Evolutionary conservation across 2,329 filamentous ascomycete genomes (phyloP).

Genomic region (Colletotrichum destructivum): DNA sequence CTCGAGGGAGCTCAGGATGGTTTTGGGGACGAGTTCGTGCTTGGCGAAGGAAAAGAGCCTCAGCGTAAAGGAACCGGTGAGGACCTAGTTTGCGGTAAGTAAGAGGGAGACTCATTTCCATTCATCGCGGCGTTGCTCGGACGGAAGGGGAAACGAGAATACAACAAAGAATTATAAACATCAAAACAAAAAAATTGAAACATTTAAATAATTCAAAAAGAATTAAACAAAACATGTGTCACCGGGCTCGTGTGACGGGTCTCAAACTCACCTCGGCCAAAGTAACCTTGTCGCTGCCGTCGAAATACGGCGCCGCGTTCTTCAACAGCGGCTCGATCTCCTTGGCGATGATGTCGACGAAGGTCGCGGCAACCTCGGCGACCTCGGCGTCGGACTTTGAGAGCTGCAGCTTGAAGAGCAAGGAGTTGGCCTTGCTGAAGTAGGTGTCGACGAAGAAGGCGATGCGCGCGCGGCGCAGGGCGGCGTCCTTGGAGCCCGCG

Average conservation of each 20-base stretch:
- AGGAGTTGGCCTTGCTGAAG: slow-evolving; percentile 70
- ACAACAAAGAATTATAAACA: too few relatives aligned
- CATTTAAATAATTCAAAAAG: too few relatives aligned
- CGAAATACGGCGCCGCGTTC: slow-evolving; percentile 73
- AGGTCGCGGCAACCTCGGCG: slow-evolving; percentile 62
- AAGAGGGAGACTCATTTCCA: background rate
- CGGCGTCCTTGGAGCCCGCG: slow-evolving; percentile 64
- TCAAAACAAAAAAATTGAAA: too few relatives aligned
- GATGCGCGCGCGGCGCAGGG: slow-evolving; percentile 76
- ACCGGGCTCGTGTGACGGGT: too few relatives aligned
- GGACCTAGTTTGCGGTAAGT: slow-evolving; percentile 60
- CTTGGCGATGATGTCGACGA: slow-evolving; percentile 72
- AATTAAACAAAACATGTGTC: too few relatives aligned
- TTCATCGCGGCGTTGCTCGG: background rate
- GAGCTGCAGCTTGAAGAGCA: slow-evolving; percentile 62
- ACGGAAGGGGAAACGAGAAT: background rate
- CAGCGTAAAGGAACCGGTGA: slow-evolving; percentile 77
- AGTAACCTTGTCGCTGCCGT: slow-evolving; percentile 75
- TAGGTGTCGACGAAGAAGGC: slow-evolving; percentile 82
- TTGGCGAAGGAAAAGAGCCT: slow-evolving; percentile 70
- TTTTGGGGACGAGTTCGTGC: slow-evolving; percentile 66
- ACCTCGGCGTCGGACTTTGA: slow-evolving; percentile 66
- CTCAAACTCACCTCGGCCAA: slow-evolving; percentile 76
- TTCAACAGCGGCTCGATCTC: slow-evolving; percentile 81
- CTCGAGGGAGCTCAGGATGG: slow-evolving; percentile 62